Base-by-base conservation (phyloP, 331 rosid genomes). In the Pyracantha coccinea region DNA sequence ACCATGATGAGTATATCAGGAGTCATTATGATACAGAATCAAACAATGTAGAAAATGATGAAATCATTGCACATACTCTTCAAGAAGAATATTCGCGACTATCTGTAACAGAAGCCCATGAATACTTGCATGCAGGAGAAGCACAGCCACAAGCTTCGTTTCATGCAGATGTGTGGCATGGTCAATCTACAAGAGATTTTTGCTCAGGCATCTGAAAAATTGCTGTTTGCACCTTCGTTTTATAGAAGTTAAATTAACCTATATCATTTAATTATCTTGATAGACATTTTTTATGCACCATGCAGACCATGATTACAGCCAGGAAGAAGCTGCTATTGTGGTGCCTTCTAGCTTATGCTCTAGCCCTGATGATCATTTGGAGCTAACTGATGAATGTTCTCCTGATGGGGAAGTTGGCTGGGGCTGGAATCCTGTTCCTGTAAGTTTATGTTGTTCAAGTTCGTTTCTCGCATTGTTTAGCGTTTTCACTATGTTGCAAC, bases 81-180 rank as follows among this genome's bases (percentile, higher is more conserved):
- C 97, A 89, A 77, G 93, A 92, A 67, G 91, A 92, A 72, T 92
- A 82, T 82, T 77, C 89, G 33, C 90, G 71, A 35, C 85, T 92
- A 59, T 83, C 84, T 23, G 74, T 89, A 55, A 77, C 83, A 15
- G 93, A 91, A 70, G 11, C 74, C 73, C 73, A 90, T 45, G 62
- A 75, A 68, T 76, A 71, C 77, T 59, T 76, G 16, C 83, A 80
- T 71, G 81, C 64, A 79, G 81, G 83, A 68, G 90, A 83, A 67
- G 85, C 78, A 33, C 86, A 79, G 23, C 69, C 70, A 69, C 90
- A 85, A 73, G 76, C 72, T 27, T 77, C 90, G 53, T 41, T 58
- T 33, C 69, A 79, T 55, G 75, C 75, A 33, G 77, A 77, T 83
- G 73, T 79, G 79, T 89, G 90, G 96, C 80, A 84, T 38, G 73